Base-by-base conservation (phyloP, 441 rosid species). In the Biscutella auriculata region DNA sequence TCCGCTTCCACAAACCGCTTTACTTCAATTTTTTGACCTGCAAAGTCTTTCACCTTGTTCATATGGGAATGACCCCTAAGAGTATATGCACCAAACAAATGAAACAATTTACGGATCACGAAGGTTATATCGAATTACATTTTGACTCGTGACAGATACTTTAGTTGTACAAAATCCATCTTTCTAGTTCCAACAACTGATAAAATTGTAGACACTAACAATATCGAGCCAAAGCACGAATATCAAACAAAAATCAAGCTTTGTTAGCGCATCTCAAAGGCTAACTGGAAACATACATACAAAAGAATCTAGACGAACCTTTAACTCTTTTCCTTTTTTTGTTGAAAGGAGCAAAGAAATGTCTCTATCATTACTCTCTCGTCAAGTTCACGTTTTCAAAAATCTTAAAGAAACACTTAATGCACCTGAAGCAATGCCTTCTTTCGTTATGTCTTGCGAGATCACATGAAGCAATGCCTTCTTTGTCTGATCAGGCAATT, bases 11-110 rank as follows among this genome's bases (percentile, higher is more conserved):
- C 82, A 14, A 78, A 74, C 78, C 75, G 81, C 79, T 74, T 87
- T 25, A 76, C 59, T 77, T 86, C 84, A 52, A 88, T 74, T 19
- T 88, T 94, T 72, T 82, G 80, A 54, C 98, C 96, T 1, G 95
- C 96, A 65, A 92, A 85, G 64, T 90, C 96, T 69, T 85, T 76
- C 2, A 88, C 79, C 74, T 86, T 94, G 0, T 76, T 84, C 51
- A 92, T 80, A 96, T 89, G 74, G 62, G 64, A 15, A 36, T 12
- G 11, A 45, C 5, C 32, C 9, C 27, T 29, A 21, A 51, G 21
- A 6, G n/a, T 4, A 11, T 6, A 42, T 15, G 32, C 9, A n/a
- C 32, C 15, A 7, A 42, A n/a, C 30, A 0, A 52, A 28, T 34
- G 36, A 45, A 26, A 19, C 23, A 19, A 19, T 19, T 26, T 7